Percentiles rank a stretch among this genome's conserved stretches.
Evolutionary conservation across 148 eudicot species (phyloP).

Genomic region (Cornus suecica): DNA sequence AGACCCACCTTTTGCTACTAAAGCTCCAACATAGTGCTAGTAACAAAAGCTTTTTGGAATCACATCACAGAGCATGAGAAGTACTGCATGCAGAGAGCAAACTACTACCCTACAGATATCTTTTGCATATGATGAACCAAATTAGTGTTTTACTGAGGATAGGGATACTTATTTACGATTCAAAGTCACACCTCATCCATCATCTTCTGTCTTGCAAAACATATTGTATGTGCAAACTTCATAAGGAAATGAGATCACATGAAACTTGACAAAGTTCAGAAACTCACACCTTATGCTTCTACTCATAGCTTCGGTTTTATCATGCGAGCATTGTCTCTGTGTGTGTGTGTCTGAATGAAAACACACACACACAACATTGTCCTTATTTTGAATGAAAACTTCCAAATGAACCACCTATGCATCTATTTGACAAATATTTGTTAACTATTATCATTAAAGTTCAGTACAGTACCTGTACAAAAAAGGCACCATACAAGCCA

Average conservation of each 20-base stretch:
- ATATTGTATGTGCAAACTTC: not conserved
- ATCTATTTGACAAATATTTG: not conserved
- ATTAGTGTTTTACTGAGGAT: too few species aligned
- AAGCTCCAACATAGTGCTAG: too few species aligned
- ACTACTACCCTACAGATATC: not conserved
- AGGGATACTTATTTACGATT: not conserved
- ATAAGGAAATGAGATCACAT: not conserved
- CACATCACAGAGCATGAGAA: too few species aligned
- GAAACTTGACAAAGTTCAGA: not conserved
- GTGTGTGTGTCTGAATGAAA: too few species aligned
- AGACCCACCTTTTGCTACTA: not conserved
- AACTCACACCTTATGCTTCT: not conserved
- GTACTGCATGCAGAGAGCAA: not conserved
- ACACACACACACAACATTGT: not conserved
- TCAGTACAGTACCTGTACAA: constrained; percentile 41
- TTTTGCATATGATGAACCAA: too few species aligned
- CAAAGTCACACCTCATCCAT: not conserved
- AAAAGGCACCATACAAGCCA: constrained; percentile 12
- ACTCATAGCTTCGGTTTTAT: not conserved
- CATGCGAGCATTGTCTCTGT: not conserved
- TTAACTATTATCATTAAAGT: too few species aligned
- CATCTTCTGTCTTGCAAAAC: not conserved
- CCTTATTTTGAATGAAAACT: not conserved
- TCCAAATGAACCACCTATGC: constrained; percentile 2
- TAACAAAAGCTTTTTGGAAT: too few species aligned